Evolutionary conservation across 2,329 filamentous ascomycete species (phyloP).

Genomic region (Penicillium sp.): DNA sequence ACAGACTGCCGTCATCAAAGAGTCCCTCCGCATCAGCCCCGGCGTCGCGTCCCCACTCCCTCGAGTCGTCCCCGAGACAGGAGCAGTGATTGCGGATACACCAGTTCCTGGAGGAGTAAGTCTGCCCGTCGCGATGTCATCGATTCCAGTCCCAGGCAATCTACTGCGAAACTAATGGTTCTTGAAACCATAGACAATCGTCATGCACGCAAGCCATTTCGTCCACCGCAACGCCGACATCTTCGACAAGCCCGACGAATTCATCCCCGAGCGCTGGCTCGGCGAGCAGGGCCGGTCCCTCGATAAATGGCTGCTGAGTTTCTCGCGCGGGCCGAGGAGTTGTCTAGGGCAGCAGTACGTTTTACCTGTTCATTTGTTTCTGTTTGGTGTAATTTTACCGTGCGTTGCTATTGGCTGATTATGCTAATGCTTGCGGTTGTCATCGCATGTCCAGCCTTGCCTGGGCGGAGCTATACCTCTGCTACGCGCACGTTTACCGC

Average conservation of each 20-base stretch:
- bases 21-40: conserved; percentile 11
- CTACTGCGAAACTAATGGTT: not conserved
- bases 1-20: conserved; percentile 12
- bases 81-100: not conserved
- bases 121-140: not conserved
- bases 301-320: conserved; percentile 9
- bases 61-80: conserved; percentile 3
- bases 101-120: conserved; percentile 9
- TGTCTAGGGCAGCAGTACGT: conserved; percentile 17
- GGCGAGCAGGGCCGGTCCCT: conserved; percentile 2
- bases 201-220: conserved; percentile 9
- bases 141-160: not conserved
- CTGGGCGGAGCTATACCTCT: conserved; percentile 12
- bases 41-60: conserved; percentile 7
- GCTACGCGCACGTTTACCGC: conserved; percentile 6
- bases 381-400: not conserved
- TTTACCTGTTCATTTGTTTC: not conserved
- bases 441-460: not conserved
- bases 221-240: conserved; percentile 11
- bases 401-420: not conserved
- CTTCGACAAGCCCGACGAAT: conserved; percentile 2
- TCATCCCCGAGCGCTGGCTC: conserved; percentile 15
- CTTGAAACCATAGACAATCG: conserved; percentile 2
- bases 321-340: conserved; percentile 15
- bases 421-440: not conserved